Percentiles rank a stretch among this genome's conserved stretches.
Evolutionary conservation across 768 basidiomycete genomes (phyloP).

Genomic region (Amyloporia xantha): DNA sequence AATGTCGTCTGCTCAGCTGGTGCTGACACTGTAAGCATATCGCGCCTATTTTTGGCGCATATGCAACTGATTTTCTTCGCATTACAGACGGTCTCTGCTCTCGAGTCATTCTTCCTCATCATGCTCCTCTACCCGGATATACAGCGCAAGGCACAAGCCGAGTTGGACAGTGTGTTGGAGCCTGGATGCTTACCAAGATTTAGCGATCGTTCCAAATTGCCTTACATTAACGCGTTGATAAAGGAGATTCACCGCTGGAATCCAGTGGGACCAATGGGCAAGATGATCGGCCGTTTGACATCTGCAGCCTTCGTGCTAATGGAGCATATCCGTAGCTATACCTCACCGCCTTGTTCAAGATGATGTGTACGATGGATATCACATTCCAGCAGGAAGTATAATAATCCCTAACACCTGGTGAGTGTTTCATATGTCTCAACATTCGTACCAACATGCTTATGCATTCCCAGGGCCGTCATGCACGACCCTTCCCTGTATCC

Average conservation of each 20-base stretch:
- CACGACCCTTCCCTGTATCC: conserved; percentile 6
- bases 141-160: conserved; percentile 32
- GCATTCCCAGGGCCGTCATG: not conserved
- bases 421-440: not conserved
- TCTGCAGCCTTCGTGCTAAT: not conserved
- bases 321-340: not conserved
- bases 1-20: not conserved
- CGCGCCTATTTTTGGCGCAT: not conserved
- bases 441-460: conserved; percentile 6
- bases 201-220: conserved; percentile 32
- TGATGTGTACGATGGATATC: conserved; percentile 10
- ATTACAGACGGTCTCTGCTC: conserved; percentile 32
- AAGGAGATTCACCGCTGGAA: conserved; percentile 28
- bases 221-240: conserved; percentile 34
- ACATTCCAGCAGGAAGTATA: conserved; percentile 11
- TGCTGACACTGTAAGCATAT: not conserved
- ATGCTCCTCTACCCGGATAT: conserved; percentile 34
- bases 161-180: conserved; percentile 37
- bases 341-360: not conserved
- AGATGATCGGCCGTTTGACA: not conserved
- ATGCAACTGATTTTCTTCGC: not conserved
- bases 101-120: conserved; percentile 35
- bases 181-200: conserved; percentile 32
- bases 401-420: conserved; percentile 14
- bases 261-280: not conserved